These are phyloP conservation scores for Rubia yunnanensis DNA, from an alignment of 257 asterid genomes.

Conservation along the genomic window DNA sequence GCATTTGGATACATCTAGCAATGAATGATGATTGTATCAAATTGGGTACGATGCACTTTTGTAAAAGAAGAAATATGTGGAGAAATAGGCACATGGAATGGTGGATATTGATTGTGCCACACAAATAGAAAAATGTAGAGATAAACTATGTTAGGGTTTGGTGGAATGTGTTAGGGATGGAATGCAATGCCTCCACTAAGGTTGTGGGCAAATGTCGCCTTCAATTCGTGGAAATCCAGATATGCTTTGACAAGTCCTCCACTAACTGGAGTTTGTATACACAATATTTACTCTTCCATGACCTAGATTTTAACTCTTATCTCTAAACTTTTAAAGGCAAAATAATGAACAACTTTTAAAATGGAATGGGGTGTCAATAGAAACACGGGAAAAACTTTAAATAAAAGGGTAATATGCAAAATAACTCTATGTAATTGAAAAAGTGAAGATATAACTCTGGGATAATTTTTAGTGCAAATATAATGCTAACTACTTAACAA, in stretches of 20 bases:
- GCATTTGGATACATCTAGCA: not conserved
- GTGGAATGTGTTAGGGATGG: constrained; percentile 4
- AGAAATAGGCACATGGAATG: not conserved
- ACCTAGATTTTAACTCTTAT: too few relatives aligned
- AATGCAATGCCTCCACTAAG: constrained; percentile 7
- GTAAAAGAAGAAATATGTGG: not conserved
- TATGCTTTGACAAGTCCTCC: not conserved
- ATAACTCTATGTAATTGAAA: too few relatives aligned
- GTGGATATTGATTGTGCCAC: constrained; percentile 5
- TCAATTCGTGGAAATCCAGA: constrained; percentile 1
- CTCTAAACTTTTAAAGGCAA: not conserved
- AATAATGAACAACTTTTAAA: too few relatives aligned
- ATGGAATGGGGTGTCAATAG: not conserved
- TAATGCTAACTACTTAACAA: too few relatives aligned
- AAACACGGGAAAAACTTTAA: too few relatives aligned
- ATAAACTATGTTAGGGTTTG: not conserved
- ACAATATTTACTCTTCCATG: not conserved
- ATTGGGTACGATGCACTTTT: not conserved
- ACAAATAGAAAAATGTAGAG: not conserved
- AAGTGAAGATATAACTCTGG: too few relatives aligned
- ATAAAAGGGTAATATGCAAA: too few relatives aligned
- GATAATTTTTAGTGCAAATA: too few relatives aligned
- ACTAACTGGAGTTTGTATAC: not conserved
- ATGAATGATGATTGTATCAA: not conserved
- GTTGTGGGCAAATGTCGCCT: constrained; percentile 3